These are phyloP conservation scores for Penicillium sp. DNA, from an alignment of 2,329 filamentous ascomycete species.

Conservation along the genomic window DNA sequence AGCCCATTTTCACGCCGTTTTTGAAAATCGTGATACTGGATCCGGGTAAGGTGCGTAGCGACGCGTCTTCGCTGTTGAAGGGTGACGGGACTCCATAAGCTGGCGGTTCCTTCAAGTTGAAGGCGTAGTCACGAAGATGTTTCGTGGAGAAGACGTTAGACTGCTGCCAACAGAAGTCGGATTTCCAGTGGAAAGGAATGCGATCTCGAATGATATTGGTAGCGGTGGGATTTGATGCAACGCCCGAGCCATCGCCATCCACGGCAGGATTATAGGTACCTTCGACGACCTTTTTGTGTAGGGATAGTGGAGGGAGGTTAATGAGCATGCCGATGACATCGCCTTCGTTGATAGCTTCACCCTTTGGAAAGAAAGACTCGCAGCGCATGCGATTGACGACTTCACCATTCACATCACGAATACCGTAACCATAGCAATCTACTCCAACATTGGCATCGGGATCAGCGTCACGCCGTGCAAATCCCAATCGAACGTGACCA, in stretches of 20 bases:
- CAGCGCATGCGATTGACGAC: conserved; percentile 91
- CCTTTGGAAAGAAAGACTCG: conserved; percentile 81
- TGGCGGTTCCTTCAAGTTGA: conserved; percentile 48
- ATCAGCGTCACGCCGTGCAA: conserved; percentile 48
- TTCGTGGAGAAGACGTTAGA: conserved; percentile 70
- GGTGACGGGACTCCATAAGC: conserved; percentile 54
- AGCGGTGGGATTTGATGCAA: conserved; percentile 51
- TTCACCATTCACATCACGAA: conserved; percentile 86
- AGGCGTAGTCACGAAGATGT: conserved; percentile 72
- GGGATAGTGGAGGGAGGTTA: conserved; percentile 76
- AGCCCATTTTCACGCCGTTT: conserved; percentile 84
- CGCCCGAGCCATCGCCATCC: conserved; percentile 50
- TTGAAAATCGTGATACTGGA: conserved; percentile 90
- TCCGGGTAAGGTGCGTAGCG: conserved; percentile 82
- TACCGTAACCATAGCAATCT: conserved; percentile 93
- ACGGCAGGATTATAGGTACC: conserved; percentile 86
- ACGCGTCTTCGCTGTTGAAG: conserved; percentile 66
- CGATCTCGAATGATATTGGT: conserved; percentile 91
- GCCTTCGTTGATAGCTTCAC: conserved; percentile 79
- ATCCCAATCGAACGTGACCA: conserved; percentile 52
- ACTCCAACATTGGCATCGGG: conserved; percentile 67
- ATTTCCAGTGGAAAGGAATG: conserved; percentile 91
- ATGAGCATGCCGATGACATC: conserved; percentile 95
- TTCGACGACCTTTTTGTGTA: conserved; percentile 86
- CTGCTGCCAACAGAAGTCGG: conserved; percentile 85